Percentiles rank a stretch among this genome's conserved stretches.
These are phyloP conservation scores for Lactarius deliciosus DNA, from an alignment of 768 basidiomycete species.

Conservation along the genomic window DNA sequence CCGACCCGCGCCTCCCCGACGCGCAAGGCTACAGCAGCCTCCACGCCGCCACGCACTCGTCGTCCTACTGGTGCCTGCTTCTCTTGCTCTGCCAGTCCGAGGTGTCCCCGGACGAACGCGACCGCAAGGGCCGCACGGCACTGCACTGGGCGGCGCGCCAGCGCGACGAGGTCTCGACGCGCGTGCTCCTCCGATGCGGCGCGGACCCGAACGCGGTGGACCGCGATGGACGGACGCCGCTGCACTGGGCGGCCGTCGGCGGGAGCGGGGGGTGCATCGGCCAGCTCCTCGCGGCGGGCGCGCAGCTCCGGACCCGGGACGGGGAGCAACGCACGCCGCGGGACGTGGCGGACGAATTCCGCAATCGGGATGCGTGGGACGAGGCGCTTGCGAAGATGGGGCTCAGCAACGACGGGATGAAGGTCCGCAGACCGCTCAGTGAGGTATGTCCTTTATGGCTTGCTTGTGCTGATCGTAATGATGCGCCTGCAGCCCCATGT, in stretches of 20 bases:
- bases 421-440: slow-evolving; percentile 62
- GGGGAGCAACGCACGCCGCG: slow-evolving; percentile 77
- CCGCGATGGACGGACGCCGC: slow-evolving; percentile 73
- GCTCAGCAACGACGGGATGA: slow-evolving; percentile 67
- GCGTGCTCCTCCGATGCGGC: slow-evolving; percentile 81
- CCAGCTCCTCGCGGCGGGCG: slow-evolving; percentile 80
- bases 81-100: slow-evolving; percentile 85
- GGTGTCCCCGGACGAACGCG: slow-evolving; percentile 82
- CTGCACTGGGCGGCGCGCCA: slow-evolving; percentile 99
- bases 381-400: slow-evolving; percentile 84
- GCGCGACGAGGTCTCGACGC: slow-evolving; percentile 91
- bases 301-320: slow-evolving; percentile 76
- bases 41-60: slow-evolving; percentile 90
- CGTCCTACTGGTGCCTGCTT: slow-evolving; percentile 87
- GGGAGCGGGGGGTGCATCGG: slow-evolving; percentile 84
- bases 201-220: slow-evolving; percentile 77
- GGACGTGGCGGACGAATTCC: slow-evolving; percentile 91
- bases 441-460: slow-evolving; percentile 46
- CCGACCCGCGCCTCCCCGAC: slow-evolving; percentile 88
- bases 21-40: slow-evolving; percentile 93
- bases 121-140: slow-evolving; percentile 87
- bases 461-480: background rate
- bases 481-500: slow-evolving; percentile 7
- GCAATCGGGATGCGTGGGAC: slow-evolving; percentile 76
- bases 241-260: slow-evolving; percentile 96